These are phyloP conservation scores for Fusarium agapanthi DNA, from an alignment of 2,329 filamentous ascomycete species.

Conservation along the genomic window DNA sequence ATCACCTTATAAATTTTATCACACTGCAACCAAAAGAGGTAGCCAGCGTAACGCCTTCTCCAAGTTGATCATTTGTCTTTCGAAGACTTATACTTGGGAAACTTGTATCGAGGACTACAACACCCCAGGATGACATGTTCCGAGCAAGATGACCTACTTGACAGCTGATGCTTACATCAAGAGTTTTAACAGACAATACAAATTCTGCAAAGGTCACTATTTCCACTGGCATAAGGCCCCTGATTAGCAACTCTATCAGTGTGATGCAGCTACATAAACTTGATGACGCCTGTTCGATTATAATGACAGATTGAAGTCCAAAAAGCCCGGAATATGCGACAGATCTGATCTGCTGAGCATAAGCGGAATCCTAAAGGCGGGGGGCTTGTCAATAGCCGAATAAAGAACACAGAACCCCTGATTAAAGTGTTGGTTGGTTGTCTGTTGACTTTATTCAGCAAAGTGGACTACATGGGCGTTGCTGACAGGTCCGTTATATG, in stretches of 20 bases:
- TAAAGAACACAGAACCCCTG: background rate
- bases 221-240: background rate
- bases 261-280: accelerated
- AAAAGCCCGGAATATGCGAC: accelerated
- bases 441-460: background rate
- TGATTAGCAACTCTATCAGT: accelerated
- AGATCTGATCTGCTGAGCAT: background rate
- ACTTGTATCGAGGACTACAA: too few relatives aligned
- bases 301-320: accelerated
- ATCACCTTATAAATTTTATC: accelerated
- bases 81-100: too few relatives aligned
- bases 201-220: too few relatives aligned
- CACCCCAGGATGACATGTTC: too few relatives aligned
- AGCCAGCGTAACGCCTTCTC: background rate
- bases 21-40: accelerated
- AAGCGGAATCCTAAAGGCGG: accelerated
- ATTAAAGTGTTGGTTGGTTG: background rate
- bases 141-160: too few relatives aligned
- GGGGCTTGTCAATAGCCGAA: background rate
- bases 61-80: too few relatives aligned
- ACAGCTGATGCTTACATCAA: too few relatives aligned
- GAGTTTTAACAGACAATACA: too few relatives aligned
- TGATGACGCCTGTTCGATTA: accelerated
- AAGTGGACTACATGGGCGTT: background rate
- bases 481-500: background rate